These are phyloP conservation scores for Podila horticola DNA, from an alignment of 192 early-diverging fungal species.

Conservation along the genomic window DNA sequence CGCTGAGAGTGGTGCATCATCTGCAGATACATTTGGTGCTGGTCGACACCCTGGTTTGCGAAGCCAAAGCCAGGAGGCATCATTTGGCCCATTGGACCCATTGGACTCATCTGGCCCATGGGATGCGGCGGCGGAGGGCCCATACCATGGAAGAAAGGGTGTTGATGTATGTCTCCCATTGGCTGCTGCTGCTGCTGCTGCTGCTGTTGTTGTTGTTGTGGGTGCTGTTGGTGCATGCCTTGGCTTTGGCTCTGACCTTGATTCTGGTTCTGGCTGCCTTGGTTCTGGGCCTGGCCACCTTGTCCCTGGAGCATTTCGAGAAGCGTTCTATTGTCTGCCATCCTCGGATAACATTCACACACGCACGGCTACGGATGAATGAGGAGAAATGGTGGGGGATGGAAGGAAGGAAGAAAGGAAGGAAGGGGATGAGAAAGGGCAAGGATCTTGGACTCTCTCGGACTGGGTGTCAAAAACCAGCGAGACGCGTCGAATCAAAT, in stretches of 20 bases:
- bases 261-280: slow-evolving; percentile 1
- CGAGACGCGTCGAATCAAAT: neutral
- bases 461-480: no score
- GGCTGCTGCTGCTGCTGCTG: slow-evolving; percentile 8
- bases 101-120: slow-evolving; percentile 32
- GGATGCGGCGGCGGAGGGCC: slow-evolving; percentile 20
- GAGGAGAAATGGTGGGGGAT: neutral
- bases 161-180: slow-evolving; percentile 13
- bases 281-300: slow-evolving; percentile 4
- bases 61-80: slow-evolving; percentile 42
- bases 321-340: slow-evolving; percentile 48
- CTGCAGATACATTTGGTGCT: slow-evolving; percentile 38
- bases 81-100: slow-evolving; percentile 33
- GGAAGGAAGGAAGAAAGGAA: no score
- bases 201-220: slow-evolving; percentile 21
- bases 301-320: slow-evolving; percentile 51
- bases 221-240: slow-evolving; percentile 6
- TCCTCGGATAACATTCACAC: slow-evolving; percentile 2
- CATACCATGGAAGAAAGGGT: slow-evolving; percentile 28
- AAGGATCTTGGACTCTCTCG: no score
- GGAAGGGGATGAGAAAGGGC: neutral
- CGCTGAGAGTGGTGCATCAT: slow-evolving; percentile 29
- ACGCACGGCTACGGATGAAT: neutral
- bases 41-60: slow-evolving; percentile 25
- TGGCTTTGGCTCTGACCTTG: neutral